Percentiles rank a stretch among this genome's conserved stretches.
These are phyloP conservation scores for Penicillium rolfsii DNA, from an alignment of 2,329 filamentous ascomycete genomes.

Conservation along the genomic window DNA sequence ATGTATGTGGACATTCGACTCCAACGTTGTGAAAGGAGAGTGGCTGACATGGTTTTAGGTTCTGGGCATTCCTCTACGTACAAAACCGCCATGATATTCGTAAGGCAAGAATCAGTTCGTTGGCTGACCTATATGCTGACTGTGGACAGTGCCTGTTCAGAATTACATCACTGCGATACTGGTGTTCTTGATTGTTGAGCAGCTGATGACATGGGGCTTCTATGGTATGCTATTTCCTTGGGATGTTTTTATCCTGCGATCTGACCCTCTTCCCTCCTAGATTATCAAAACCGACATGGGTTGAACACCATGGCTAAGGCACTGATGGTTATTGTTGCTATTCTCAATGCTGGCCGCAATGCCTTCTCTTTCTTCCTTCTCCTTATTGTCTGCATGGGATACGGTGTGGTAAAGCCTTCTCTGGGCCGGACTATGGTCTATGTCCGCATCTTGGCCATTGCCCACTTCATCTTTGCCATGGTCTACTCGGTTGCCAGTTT, in stretches of 20 bases:
- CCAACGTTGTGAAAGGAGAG: background rate
- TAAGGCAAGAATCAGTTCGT: conserved; percentile 46
- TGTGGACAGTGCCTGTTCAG: conserved; percentile 76
- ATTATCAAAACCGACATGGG: conserved; percentile 90
- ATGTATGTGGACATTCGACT: conserved; percentile 53
- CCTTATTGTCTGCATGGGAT: conserved; percentile 98
- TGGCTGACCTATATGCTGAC: conserved; percentile 37
- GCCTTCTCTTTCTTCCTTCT: conserved; percentile 98
- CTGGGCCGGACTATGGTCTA: conserved; percentile 93
- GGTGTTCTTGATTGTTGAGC: conserved; percentile 90
- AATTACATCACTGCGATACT: conserved; percentile 99
- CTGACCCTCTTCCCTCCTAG: conserved; percentile 53
- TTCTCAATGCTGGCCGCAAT: conserved; percentile 91
- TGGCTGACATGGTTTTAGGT: conserved; percentile 52
- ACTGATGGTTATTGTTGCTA: conserved; percentile 85
- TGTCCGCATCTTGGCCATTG: conserved; percentile 85
- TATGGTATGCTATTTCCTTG: conserved; percentile 64
- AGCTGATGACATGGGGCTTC: conserved; percentile 98
- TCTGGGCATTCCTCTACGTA: conserved; percentile 94
- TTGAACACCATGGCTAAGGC: conserved; percentile 81
- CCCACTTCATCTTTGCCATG: conserved; percentile 92
- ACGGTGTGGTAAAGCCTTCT: conserved; percentile 93
- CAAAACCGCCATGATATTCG: conserved; percentile 90
- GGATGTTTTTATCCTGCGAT: background rate
- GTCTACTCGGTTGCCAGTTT: conserved; percentile 91